Evolutionary conservation across 805 yeast species (phyloP), one percentile per base, ranked within the genome.

Genomic region (Grigorovia transvaalensis): DNA sequence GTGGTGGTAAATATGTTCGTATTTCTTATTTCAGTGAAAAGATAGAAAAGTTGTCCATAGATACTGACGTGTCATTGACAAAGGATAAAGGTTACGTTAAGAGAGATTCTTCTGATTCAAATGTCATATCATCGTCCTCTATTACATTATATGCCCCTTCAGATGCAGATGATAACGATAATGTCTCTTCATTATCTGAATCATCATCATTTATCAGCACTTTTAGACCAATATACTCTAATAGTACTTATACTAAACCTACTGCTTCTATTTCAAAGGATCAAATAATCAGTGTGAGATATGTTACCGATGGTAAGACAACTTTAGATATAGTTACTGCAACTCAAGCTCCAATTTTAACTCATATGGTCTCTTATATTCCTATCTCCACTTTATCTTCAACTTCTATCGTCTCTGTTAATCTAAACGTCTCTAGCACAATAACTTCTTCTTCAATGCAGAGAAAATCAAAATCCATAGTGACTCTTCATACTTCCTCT

Each of bases 1-100:
- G 60, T 41, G 69, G 67, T 44, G 67, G 70, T 30, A 55, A 57
- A 42, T 61, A 56, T 40, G 44, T 65, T 17, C 64, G 67, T 48
- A 56, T 65, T 35, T 54, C 50, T 2, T 65, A 62, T 50, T 58
- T 35, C 45, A 56, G 66, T 13, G 45, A 57, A 11, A 45, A 56
- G n/a, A 47, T 59, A 18, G 15, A 44, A 4, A 44, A 49, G 9
- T 30, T 50, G n/a, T 44, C 53, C 4, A 56, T 64, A 17, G 55
- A 56, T 0, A 62, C 56, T 41, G 18, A 51, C 12, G 57, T 59
- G 12, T 54, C 50, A 23, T 17, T 23, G 12, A 9, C 12, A 19
- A 33, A 27, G 17, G 17, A 54, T 46, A 5, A 38, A 17, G 42
- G 49, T 47, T 48, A 54, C 50, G 42, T 47, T n/a, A 50, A 50